Evolutionary conservation across 768 basidiomycete genomes (phyloP).

Genomic region (Amanita pseudoporphyria): DNA sequence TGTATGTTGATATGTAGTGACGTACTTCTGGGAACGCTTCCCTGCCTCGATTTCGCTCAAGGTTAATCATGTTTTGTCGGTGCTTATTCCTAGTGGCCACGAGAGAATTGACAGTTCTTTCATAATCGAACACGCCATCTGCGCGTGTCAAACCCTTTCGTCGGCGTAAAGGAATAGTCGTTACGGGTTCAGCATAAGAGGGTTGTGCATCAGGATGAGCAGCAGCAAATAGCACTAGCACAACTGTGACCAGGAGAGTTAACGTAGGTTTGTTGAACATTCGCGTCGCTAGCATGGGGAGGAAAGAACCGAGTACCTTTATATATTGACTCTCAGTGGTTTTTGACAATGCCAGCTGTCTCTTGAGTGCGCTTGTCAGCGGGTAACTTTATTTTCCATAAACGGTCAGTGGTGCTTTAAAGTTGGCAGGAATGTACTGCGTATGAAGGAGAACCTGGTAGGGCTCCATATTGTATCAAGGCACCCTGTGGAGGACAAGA

Average conservation of each 20-base stretch:
- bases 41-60: background rate
- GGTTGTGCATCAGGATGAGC: background rate
- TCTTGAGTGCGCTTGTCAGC: background rate
- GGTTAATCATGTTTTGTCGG: conserved; percentile 4
- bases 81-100: background rate
- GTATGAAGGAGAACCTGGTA: no score
- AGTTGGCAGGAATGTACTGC: no score
- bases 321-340: background rate
- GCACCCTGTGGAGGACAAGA: no score
- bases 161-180: background rate
- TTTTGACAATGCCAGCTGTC: background rate
- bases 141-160: background rate
- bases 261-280: background rate
- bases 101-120: background rate
- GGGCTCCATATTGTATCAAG: no score
- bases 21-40: background rate
- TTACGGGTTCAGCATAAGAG: background rate
- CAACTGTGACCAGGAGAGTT: background rate
- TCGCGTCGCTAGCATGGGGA: background rate
- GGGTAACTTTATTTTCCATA: no score
- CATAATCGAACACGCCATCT: conserved; percentile 2
- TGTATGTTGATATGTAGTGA: background rate
- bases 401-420: no score
- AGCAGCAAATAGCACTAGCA: background rate
- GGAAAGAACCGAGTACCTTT: background rate